Evolutionary conservation across 2,329 filamentous ascomycete species (phyloP).

Genomic region (Fusarium torreyae): DNA sequence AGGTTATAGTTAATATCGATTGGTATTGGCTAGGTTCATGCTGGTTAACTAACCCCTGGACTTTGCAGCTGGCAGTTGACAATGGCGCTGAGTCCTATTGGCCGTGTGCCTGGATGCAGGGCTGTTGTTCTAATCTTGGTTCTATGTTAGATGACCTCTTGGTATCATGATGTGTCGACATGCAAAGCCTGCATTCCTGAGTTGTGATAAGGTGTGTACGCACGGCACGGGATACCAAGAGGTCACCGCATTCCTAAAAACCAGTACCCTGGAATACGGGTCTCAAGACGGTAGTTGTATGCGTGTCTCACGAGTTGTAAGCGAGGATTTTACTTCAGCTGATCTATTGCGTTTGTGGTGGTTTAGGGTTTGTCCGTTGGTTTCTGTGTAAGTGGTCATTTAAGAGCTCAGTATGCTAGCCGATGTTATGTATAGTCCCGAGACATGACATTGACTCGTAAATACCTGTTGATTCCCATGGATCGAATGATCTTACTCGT

Average conservation of each 20-base stretch:
- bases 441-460: conserved; percentile 6
- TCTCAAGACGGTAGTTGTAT: conserved; percentile 7
- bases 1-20: conserved; percentile 13
- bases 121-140: conserved; percentile 12
- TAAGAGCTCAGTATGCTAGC: not conserved
- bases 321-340: not conserved
- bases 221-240: conserved; percentile 6
- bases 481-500: not conserved
- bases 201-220: conserved; percentile 18
- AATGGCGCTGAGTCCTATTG: conserved; percentile 2
- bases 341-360: not conserved
- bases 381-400: not conserved
- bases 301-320: conserved; percentile 25
- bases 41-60: conserved; percentile 29
- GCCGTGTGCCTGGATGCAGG: not conserved
- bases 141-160: conserved; percentile 9
- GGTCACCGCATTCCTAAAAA: conserved; percentile 30
- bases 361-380: not conserved
- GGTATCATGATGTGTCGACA: conserved; percentile 19
- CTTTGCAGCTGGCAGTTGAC: conserved; percentile 26
- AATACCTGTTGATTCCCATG: not conserved
- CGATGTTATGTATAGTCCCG: conserved; percentile 3
- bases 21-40: conserved; percentile 22
- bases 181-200: conserved; percentile 30
- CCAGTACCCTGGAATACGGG: conserved; percentile 29